Conservation (phyloP, 495 filamentous ascomycete genomes). For the Bacidia rubella region DNA sequence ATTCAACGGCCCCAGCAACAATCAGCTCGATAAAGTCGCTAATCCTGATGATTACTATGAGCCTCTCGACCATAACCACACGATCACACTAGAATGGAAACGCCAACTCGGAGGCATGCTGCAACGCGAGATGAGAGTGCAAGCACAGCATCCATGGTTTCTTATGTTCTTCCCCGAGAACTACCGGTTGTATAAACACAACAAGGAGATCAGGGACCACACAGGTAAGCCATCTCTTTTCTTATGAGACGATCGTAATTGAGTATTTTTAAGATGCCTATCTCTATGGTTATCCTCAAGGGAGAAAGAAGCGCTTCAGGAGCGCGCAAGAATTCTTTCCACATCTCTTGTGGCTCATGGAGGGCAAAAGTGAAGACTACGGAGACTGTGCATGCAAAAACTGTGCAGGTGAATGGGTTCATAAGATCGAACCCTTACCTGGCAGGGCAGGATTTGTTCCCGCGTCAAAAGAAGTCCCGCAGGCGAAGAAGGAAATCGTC, state of each 20-base stretch:
- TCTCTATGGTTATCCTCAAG: slow-evolving; percentile 47
- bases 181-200: slow-evolving; percentile 45
- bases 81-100: slow-evolving; percentile 34
- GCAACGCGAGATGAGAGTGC: slow-evolving; percentile 27
- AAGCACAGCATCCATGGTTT: slow-evolving; percentile 26
- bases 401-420: slow-evolving; percentile 33
- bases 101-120: slow-evolving; percentile 41
- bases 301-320: slow-evolving; percentile 43
- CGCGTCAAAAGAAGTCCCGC: slow-evolving; percentile 17
- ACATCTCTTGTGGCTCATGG: slow-evolving; percentile 45
- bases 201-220: slow-evolving; percentile 28
- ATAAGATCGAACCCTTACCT: slow-evolving; percentile 13
- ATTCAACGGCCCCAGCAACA: slow-evolving; percentile 29
- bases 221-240: slow-evolving; percentile 21
- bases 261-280: slow-evolving; percentile 43
- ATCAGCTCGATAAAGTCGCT: slow-evolving; percentile 31
- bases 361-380: slow-evolving; percentile 37
- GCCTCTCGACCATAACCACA: slow-evolving; percentile 7
- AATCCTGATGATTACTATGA: slow-evolving; percentile 34
- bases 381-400: slow-evolving; percentile 45
- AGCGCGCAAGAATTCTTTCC: slow-evolving; percentile 48
- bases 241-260: slow-evolving; percentile 12
- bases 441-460: slow-evolving; percentile 11
- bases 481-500: slow-evolving; percentile 7
- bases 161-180: slow-evolving; percentile 40